Base-by-base conservation (phyloP, 345 rosid genomes). In the Erucastrum elatum region DNA sequence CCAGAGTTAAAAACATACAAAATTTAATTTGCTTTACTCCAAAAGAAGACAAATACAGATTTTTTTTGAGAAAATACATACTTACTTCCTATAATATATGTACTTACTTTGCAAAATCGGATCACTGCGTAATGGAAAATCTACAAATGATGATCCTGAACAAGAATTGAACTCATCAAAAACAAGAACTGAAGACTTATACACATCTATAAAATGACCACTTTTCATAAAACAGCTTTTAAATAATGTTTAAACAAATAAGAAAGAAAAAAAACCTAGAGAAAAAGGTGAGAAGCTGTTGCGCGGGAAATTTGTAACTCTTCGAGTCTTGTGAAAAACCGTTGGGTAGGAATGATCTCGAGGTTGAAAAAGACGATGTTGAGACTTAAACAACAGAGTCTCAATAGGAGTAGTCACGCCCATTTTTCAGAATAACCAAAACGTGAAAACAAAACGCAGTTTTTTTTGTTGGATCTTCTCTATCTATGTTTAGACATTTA, bases 71-170 rank as follows among this genome's bases (percentile, higher is more conserved):
- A 21, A 21, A 21, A 21, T 21, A 21, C 21, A 21, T 21, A 21
- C 0, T 21, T 21, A 21, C 17, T 7, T 55, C 12, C 25, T 16
- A 16, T 15, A 41, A 10, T 21, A 33, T 11, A 30, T 34, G 16
- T 27, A 26, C 66, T 78, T 62, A 90, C 94, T 60, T 15, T 62
- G 81, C 77, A 61, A 16, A 78, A 66, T 49, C 29, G 77, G 74
- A 9, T 58, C 55, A 68, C 70, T 34, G 27, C 59, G 77, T 70
- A 72, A 25, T 33, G 84, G 77, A 61, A 72, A 65, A 10, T 72
- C 56, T n/a, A 60, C 15, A 25, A 69, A 72, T 13, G 8, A 44
- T 78, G 69, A 72, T 41, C 56, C 82, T 72, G 41, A 1, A 58
- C n/a, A 68, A 72, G 44, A 72, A 46, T 10, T 10, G 0, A 78